phyloP scores from a whole-genome alignment of 345 rosid genomes.

The Excoecaria agallocha region DNA sequence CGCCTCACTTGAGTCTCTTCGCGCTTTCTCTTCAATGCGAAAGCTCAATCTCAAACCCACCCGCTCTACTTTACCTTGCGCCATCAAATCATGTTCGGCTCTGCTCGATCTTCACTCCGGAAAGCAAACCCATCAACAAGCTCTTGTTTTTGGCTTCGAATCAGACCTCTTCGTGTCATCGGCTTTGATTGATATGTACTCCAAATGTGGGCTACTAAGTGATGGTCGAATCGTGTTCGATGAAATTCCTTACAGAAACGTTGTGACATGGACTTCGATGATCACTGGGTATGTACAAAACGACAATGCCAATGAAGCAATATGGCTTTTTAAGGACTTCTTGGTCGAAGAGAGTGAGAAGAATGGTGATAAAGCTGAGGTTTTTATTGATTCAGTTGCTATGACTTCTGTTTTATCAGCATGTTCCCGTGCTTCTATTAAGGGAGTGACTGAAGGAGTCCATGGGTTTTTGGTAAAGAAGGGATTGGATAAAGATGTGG shows the following conservation, averaged over 20 bases:
- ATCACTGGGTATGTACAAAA: conserved; percentile 71
- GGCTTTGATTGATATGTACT: conserved; percentile 70
- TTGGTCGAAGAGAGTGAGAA: conserved; percentile 45
- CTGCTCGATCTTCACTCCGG: conserved; percentile 68
- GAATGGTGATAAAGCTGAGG: conserved; percentile 20
- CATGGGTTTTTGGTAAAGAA: conserved; percentile 61
- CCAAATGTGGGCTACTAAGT: conserved; percentile 50
- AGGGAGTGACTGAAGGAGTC: conserved; percentile 51
- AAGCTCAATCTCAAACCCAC: conserved; percentile 61
- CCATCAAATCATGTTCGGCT: conserved; percentile 83
- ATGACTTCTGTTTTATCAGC: conserved; percentile 73
- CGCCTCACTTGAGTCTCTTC: conserved; percentile 69
- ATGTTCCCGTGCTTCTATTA: conserved; percentile 52
- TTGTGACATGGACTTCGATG: conserved; percentile 87
- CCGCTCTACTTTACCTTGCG: conserved; percentile 81
- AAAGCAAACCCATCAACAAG: conserved; percentile 78
- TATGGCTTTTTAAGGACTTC: conserved; percentile 66
- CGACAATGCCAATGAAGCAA: conserved; percentile 45
- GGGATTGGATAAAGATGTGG: conserved; percentile 53
- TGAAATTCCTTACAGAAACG: conserved; percentile 64
- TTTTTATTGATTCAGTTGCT: conserved; percentile 56
- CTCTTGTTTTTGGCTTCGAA: conserved; percentile 59
- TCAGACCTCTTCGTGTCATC: conserved; percentile 77
- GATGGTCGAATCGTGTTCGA: conserved; percentile 73
- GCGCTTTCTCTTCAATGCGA: conserved; percentile 80